Evolutionary conservation across 1,139 yeast species (phyloP), one percentile per base, ranked within the genome.

Genomic region (Geotrichum australiense): DNA sequence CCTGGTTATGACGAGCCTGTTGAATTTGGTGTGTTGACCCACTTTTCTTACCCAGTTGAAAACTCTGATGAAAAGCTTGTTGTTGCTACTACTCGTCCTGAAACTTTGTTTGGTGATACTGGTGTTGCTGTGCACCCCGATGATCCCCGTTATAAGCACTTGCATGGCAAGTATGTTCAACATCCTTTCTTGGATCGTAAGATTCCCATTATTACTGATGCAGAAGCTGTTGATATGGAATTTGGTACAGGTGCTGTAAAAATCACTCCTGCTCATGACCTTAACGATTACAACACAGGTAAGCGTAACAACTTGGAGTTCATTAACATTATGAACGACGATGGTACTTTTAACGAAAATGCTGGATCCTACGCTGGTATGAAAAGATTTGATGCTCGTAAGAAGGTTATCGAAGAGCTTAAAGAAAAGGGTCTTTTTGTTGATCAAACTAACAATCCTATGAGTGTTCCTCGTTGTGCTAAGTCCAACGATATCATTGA

Each of bases 171-270:
- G 64, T 85, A 70, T 62, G 94, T 84, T 46, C 64, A 76, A 53
- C 98, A 91, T 66, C 98, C 98, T 49, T 84, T 91, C 66, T 68
- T 86, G 55, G 85, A 82, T 60, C 81, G 89, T 63, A 73, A 76
- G 59, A 66, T 91, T 45, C 98, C 98, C 52, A 86, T 91, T 59
- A 70, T 91, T 49, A 76, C 89, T 44, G 98, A 91, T 63, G 62
- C 80, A 29, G 95, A 86, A 66, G 93, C 97, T 30, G 98, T 91
- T 50, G 98, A 91, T 64, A 91, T 91, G 97, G 95, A 85, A 65
- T 91, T 91, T 55, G 98, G 98, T 73, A 91, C 98, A 52, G 98
- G 98, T 80, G 98, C 98, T 34, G 98, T 91, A 52, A 91, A 91
- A 69, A 91, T 91, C 61, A 91, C 98, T 18, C 98, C 98, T 47